Conservation (phyloP, 1,284 basidiomycete genomes). For the Trametes sp. region DNA sequence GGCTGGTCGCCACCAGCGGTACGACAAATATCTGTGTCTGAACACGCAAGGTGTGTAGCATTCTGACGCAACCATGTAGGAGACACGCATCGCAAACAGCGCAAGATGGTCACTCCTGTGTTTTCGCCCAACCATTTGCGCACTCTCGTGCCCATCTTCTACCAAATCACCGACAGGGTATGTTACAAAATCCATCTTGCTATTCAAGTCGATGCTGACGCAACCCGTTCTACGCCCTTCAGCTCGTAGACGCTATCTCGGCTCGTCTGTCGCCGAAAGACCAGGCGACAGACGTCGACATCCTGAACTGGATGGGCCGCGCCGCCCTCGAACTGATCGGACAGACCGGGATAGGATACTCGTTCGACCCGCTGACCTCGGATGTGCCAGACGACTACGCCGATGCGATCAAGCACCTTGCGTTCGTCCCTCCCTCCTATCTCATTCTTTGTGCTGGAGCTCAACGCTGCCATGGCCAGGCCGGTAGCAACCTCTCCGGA, state of each 20-base stretch:
- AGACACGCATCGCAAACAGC: constrained; percentile 23
- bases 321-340: constrained; percentile 49
- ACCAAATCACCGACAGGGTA: constrained; percentile 20
- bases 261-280: constrained; percentile 23
- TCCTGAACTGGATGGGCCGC: constrained; percentile 46
- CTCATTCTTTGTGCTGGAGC: background rate
- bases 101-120: constrained; percentile 24
- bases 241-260: constrained; percentile 35
- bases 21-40: background rate
- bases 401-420: constrained; percentile 33
- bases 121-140: constrained; percentile 24
- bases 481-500: constrained; percentile 14
- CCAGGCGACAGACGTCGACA: constrained; percentile 38
- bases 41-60: background rate
- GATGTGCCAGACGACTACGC: constrained; percentile 39
- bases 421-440: constrained; percentile 22
- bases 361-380: constrained; percentile 45
- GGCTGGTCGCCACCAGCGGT: constrained; percentile 13
- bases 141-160: constrained; percentile 18
- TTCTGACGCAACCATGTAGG: background rate
- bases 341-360: constrained; percentile 47
- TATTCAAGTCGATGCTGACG: background rate
- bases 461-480: background rate
- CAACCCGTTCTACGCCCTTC: background rate
- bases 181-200: background rate